Percentiles rank a stretch among this genome's conserved stretches.
Evolutionary conservation across 140 eudicot species (phyloP).

Genomic region (Erigeron philadelphicus): DNA sequence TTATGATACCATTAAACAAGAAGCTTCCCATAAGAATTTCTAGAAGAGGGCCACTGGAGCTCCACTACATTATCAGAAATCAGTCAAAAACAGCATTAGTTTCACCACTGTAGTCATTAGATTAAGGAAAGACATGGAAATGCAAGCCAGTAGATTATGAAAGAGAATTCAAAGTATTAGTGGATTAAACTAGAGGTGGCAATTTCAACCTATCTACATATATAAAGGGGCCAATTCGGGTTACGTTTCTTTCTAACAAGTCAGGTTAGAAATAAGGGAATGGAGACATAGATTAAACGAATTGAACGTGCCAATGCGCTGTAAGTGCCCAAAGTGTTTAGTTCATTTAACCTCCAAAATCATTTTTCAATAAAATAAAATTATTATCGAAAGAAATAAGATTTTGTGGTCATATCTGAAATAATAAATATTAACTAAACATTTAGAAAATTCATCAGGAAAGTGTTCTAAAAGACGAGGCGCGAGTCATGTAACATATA

Average conservation of each 20-base stretch:
- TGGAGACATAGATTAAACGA: not conserved
- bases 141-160: not conserved
- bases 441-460: not conserved
- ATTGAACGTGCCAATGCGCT: not conserved
- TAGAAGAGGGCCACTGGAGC: conserved; percentile 79
- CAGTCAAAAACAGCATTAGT: conserved; percentile 10
- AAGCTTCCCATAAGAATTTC: conserved; percentile 56
- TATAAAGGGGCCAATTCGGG: not conserved
- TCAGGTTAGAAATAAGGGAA: not conserved
- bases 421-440: not conserved
- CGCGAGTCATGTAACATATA: not conserved
- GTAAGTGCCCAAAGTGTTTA: conserved; percentile 1
- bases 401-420: not conserved
- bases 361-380: not conserved
- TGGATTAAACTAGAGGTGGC: not conserved
- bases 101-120: conserved; percentile 3
- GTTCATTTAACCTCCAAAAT: conserved; percentile 12
- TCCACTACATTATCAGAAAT: conserved; percentile 42
- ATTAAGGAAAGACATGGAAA: conserved; percentile 7
- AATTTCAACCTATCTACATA: not conserved
- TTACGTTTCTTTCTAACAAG: conserved; percentile 12
- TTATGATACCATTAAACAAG: conserved; percentile 30
- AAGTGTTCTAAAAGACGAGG: not conserved
- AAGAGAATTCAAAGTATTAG: not conserved
- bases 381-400: not conserved